Base-by-base conservation (phyloP, 176 grass and related monocot species). In the Paspalum vaginatum region DNA sequence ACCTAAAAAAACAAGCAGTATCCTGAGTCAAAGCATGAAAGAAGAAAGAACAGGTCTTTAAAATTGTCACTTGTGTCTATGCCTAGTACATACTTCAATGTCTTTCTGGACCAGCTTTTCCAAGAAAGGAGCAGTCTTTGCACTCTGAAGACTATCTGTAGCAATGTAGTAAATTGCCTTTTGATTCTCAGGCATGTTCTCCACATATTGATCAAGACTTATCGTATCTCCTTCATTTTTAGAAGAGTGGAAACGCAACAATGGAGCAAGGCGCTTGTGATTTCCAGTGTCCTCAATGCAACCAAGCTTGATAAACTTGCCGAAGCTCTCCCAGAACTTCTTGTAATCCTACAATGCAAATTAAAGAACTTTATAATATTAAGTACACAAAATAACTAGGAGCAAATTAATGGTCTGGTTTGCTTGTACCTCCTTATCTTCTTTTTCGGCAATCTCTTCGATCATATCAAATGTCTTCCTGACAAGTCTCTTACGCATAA, bases 401-500 rank as follows among this genome's bases (percentile, higher is more conserved):
- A 41, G 22, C 18, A 41, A n/a, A 70, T 18, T 13, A 22, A 61
- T 44, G 8, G 13, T 11, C 32, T 17, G 8, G 13, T 11, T 42
- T 17, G 8, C 11, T 38, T 16, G 48, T 82, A 95, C 93, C 87
- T 96, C 90, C 80, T 97, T 92, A 74, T 93, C 83, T 56, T 97
- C 88, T 14, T 76, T 88, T 50, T 92, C 93, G 6, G 90, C 77
- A 57, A 97, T 68, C 47, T 97, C 93, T 86, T 97, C 86, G 66
- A 97, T 93, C 93, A 97, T 97, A 88, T 97, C 90, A 84, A 93
- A 97, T n/a, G 90, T 97, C 77, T 97, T 97, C 72, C 90, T 83
- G 38, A 97, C 93, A 79, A 97, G 93, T 60, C 93, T 78, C 82
- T 97, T 97, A 4, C 90, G 86, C 93, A 97, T 97, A 65, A 97